Evolutionary conservation across 2,329 filamentous ascomycete species (phyloP), one percentile per base, ranked within the genome.

Genomic region (Pezicula neosporulosa): DNA sequence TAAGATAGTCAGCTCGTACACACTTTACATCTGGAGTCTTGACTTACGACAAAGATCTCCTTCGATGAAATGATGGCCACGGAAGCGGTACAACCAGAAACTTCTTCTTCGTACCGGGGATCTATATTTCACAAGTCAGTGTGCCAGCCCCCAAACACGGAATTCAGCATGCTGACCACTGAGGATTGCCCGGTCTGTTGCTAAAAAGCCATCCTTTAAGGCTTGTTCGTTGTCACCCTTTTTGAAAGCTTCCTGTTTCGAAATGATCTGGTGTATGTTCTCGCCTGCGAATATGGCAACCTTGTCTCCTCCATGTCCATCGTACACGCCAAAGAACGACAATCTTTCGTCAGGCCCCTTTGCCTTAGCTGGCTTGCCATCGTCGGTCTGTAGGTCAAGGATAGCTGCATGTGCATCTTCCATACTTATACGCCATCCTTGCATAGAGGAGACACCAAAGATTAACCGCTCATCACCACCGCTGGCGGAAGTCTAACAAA

Each of bases 361-460:
- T 24, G 82, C 78, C 50, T 76, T 72, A 52, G 73, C 70, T 47
- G 75, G 72, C 58, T 74, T 71, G 44, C 80, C 76, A 56, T 77
- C 73, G 52, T 72, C 65, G 55, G 83, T 41, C 66, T 94, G 83
- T 61, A 97, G 83, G 72, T 97, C 90, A 68, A 99, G 87, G 48
- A 97, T 77, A 50, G 89, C 82, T 56, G 89, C 90, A 75, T 99
- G 94, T 58, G 94, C 86, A 70, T 99, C 94, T 72, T 99, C 94
- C 94, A 99, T 99, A 78, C 90, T 96, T 76, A 99, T 97, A 76
- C 94, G 89, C 94, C 94, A 99, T 78, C 94, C 94, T 75, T 99
- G 94, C 94, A 99, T 99, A 73, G 91, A 91, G 60, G 94, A 99
- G 60, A 97, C 85, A 68, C 94, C 94, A 72, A 89, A 99, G 69